Percentiles rank a stretch among this genome's conserved stretches.
These are phyloP conservation scores for Thraustochytrium sp. DNA, from an alignment of 352 stramenopile genomes.

Conservation along the genomic window DNA sequence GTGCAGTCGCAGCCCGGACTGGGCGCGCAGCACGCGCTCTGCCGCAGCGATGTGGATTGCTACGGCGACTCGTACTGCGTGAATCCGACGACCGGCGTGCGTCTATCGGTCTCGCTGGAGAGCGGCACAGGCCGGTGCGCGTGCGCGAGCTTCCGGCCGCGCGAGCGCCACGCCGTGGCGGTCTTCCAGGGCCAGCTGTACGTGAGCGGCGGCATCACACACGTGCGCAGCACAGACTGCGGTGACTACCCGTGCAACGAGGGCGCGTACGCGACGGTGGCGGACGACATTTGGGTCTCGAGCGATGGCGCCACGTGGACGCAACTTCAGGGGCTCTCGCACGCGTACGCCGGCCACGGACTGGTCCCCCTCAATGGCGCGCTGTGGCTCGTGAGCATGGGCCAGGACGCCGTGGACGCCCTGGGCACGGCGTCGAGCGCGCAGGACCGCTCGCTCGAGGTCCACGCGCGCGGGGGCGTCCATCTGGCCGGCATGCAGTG, in stretches of 20 bases:
- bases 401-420: background rate
- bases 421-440: background rate
- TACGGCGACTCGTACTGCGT: slow-evolving; percentile 38
- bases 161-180: background rate
- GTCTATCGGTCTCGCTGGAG: background rate
- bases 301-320: slow-evolving; percentile 4
- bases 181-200: slow-evolving; percentile 23
- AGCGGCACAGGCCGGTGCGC: background rate
- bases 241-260: slow-evolving; percentile 37
- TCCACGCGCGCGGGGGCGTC: background rate
- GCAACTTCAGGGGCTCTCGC: slow-evolving; percentile 9
- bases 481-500: slow-evolving; percentile 5
- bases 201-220: slow-evolving; percentile 21
- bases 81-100: background rate
- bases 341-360: slow-evolving; percentile 16
- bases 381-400: slow-evolving; percentile 11
- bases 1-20: slow-evolving; percentile 1
- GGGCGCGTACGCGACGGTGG: background rate
- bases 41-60: slow-evolving; percentile 19
- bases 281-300: slow-evolving; percentile 23
- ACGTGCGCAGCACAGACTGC: slow-evolving; percentile 9
- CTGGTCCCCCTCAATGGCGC: background rate
- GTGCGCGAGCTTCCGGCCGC: slow-evolving; percentile 18
- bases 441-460: background rate
- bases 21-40: background rate